Percentiles rank a stretch among this genome's conserved stretches.
Conservation (phyloP, 345 rosid genomes). For the Eucalyptus guilfoylei region DNA sequence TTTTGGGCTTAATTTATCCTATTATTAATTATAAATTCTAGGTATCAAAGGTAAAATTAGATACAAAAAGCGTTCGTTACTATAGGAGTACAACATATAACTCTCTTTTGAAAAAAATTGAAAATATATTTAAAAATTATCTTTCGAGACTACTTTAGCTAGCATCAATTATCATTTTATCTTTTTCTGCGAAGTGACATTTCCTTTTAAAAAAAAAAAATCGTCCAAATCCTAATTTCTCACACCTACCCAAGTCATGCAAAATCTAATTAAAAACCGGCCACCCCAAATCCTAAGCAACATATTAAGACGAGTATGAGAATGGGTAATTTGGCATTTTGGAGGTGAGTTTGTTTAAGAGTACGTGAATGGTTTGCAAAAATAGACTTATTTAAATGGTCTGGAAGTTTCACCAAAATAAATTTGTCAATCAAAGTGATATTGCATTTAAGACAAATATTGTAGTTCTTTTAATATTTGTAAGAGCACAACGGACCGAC, state of each 20-base stretch:
- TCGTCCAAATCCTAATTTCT: background rate
- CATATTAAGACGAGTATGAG: background rate
- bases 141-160: too few relatives aligned
- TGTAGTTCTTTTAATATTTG: background rate
- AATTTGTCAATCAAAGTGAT: too few relatives aligned
- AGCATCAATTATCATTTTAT: background rate
- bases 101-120: rapidly evolving
- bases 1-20: background rate
- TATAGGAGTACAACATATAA: background rate
- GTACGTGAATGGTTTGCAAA: background rate
- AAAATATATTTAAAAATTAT: too few relatives aligned
- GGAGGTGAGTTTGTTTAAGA: too few relatives aligned
- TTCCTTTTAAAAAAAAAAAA: background rate
- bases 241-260: rapidly evolving
- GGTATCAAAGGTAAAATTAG: background rate
- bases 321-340: too few relatives aligned
- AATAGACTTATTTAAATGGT: background rate
- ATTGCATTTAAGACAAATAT: background rate
- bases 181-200: rapidly evolving
- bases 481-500: too few relatives aligned
- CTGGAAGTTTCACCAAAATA: background rate
- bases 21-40: too few relatives aligned
- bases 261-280: background rate
- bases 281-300: background rate
- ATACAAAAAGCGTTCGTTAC: too few relatives aligned